phyloP scores from a whole-genome alignment of 441 rosid species.

The Erysimum cheiri region DNA sequence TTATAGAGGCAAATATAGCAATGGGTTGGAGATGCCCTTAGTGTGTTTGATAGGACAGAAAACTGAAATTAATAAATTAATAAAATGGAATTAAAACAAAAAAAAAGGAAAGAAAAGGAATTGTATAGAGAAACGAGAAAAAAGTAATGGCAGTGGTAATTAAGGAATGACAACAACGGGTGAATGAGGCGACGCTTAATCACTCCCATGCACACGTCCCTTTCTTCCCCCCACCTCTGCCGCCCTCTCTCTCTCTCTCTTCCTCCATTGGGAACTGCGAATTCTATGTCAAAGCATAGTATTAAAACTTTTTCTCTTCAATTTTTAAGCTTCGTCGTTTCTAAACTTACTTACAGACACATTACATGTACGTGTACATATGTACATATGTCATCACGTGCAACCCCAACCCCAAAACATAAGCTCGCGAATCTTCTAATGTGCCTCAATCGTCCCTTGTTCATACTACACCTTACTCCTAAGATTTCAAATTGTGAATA shows the following conservation, averaged over 20 bases:
- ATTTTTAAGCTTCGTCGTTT: conserved; percentile 4
- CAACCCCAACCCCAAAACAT: conserved; percentile 14
- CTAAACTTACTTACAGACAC: conserved; percentile 20
- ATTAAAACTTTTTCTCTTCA: conserved; percentile 5
- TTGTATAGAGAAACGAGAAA: conserved; percentile 69
- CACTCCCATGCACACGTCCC: conserved; percentile 90
- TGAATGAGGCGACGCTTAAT: conserved; percentile 84
- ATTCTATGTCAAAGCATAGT: conserved; percentile 56
- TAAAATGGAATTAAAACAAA: conserved; percentile 12
- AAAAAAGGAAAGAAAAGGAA: conserved; percentile 46
- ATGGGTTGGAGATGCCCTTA: too few species aligned
- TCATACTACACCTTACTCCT: conserved; percentile 28
- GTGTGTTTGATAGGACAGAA: conserved; percentile 19
- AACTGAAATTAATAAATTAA: conserved; percentile 20
- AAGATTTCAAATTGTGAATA: not conserved
- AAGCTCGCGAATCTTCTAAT: conserved; percentile 36
- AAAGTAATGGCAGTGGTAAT: conserved; percentile 45
- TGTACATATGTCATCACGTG: conserved; percentile 37
- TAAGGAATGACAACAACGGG: conserved; percentile 80
- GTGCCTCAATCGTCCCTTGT: conserved; percentile 31
- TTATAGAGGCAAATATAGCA: too few species aligned
- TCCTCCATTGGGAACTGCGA: conserved; percentile 59
- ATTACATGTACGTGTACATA: conserved; percentile 26
- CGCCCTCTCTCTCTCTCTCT: conserved; percentile 45
- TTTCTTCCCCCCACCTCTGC: conserved; percentile 87